Evolutionary conservation across 2,329 filamentous ascomycete species (phyloP).

Genomic region (Penicillium paneum): DNA sequence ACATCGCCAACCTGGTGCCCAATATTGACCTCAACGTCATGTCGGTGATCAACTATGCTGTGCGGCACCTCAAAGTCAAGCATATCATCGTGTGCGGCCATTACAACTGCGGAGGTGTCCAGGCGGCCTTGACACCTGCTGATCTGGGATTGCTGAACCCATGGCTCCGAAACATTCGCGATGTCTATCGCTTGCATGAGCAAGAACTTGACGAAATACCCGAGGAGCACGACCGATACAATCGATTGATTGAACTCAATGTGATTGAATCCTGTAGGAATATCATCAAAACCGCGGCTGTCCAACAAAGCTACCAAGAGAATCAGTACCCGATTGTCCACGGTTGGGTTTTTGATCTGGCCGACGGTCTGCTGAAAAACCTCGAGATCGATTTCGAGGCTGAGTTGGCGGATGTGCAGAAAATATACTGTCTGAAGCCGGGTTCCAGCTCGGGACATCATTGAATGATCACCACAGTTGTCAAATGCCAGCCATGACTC

Average conservation of each 20-base stretch:
- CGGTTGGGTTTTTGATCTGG: conserved; percentile 70
- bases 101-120: conserved; percentile 65
- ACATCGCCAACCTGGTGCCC: conserved; percentile 34
- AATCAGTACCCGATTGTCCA: conserved; percentile 67
- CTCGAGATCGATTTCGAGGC: conserved; percentile 61
- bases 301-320: conserved; percentile 58
- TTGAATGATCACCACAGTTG: background rate
- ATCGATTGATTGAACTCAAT: conserved; percentile 31
- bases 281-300: conserved; percentile 50
- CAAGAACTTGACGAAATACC: conserved; percentile 55
- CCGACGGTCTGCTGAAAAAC: conserved; percentile 64
- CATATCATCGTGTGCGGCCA: conserved; percentile 70
- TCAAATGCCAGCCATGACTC: background rate
- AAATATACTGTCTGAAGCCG: conserved; percentile 16
- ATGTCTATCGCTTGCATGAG: conserved; percentile 70
- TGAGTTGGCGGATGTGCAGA: conserved; percentile 42
- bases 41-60: conserved; percentile 34
- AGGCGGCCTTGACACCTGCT: conserved; percentile 60
- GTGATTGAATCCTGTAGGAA: conserved; percentile 31
- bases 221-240: conserved; percentile 22
- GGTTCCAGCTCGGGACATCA: background rate
- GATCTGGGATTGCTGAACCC: conserved; percentile 70
- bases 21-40: conserved; percentile 31
- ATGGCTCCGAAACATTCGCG: conserved; percentile 66
- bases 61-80: conserved; percentile 51